Evolutionary conservation across 768 basidiomycete species (phyloP), one percentile per base, ranked within the genome.

Genomic region (Crucibulum laeve): DNA sequence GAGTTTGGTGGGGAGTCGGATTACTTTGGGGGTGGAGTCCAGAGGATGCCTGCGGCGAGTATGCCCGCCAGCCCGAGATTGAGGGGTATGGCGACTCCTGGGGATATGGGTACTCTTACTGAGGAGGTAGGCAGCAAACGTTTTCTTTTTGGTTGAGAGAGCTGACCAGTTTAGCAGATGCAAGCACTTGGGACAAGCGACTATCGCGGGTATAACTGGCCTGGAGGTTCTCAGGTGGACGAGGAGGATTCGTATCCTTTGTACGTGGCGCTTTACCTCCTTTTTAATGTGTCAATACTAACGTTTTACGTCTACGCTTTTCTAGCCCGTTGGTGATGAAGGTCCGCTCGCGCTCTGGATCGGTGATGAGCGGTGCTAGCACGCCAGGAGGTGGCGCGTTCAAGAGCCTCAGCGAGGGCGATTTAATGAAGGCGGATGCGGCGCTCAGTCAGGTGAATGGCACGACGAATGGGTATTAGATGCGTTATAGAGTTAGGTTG

Each of bases 221-320:
- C 77, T 2, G 59, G 64, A 13, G 40, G n/a, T n/a, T n/a, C 68
- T 41, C 67, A 76, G 21, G 84, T 87, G 10, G 91, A 92, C 22
- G 93, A 97, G 42, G 93, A 96, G 26, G 93, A 95, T 50, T 79
- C 80, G 24, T 94, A 91, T 69, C 90, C 88, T 1, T 90, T 91
- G 89, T 91, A 55, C 39, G 87, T 78, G 5, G 33, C 15, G 14
- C 5, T 42, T 48, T 28, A 49, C 52, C 47, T 52, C 52, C 28
- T 44, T 36, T 23, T 40, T 19, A 32, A 41, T 8, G 42, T 42
- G 13, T 17, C 7, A 8, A 19, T 18, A 24, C 34, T 21, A 10
- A 36, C 26, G 2, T 8, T 10, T 30, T 11, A 30, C 53, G 45
- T 45, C 26, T 30, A 52, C 44, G 38, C 28, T 45, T 25, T 47